Percentiles rank a stretch among this genome's conserved stretches.
These are phyloP conservation scores for Maudiozyma serrabonitensis DNA, from an alignment of 805 yeast genomes.

Conservation along the genomic window DNA sequence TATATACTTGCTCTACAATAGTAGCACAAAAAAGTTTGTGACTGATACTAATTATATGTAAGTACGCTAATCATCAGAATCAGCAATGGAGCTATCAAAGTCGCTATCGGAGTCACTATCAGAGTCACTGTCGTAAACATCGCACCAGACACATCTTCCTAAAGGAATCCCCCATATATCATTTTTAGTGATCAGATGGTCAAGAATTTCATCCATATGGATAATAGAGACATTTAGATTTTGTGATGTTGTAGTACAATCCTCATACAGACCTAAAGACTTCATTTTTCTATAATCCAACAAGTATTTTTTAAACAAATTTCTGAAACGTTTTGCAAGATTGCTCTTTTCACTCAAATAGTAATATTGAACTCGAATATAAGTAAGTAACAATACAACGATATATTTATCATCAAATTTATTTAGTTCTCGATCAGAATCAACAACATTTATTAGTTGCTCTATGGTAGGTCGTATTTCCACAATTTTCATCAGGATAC, in stretches of 20 bases:
- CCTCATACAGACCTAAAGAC: slow-evolving; percentile 30
- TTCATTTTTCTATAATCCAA: slow-evolving; percentile 65
- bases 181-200: slow-evolving; percentile 43
- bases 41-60: too few relatives aligned
- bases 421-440: slow-evolving; percentile 45
- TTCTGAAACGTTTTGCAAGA: slow-evolving; percentile 39
- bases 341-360: slow-evolving; percentile 29
- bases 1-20: too few relatives aligned
- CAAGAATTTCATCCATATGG: slow-evolving; percentile 69
- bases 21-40: too few relatives aligned
- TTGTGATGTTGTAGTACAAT: slow-evolving; percentile 26
- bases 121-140: slow-evolving; percentile 18
- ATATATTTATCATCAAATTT: slow-evolving; percentile 51
- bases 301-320: slow-evolving; percentile 43
- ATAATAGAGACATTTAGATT: slow-evolving; percentile 22
- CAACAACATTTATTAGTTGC: slow-evolving; percentile 28
- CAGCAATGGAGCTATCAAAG: background rate
- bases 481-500: slow-evolving; percentile 64
- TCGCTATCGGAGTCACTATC: slow-evolving; percentile 16
- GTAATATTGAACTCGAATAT: slow-evolving; percentile 37
- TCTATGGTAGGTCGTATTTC: slow-evolving; percentile 56
- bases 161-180: slow-evolving; percentile 66
- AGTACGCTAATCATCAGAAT: background rate
- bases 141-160: slow-evolving; percentile 45
- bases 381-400: slow-evolving; percentile 47